These are phyloP conservation scores for Erucastrum elatum DNA, from an alignment of 345 rosid genomes.

Conservation along the genomic window DNA sequence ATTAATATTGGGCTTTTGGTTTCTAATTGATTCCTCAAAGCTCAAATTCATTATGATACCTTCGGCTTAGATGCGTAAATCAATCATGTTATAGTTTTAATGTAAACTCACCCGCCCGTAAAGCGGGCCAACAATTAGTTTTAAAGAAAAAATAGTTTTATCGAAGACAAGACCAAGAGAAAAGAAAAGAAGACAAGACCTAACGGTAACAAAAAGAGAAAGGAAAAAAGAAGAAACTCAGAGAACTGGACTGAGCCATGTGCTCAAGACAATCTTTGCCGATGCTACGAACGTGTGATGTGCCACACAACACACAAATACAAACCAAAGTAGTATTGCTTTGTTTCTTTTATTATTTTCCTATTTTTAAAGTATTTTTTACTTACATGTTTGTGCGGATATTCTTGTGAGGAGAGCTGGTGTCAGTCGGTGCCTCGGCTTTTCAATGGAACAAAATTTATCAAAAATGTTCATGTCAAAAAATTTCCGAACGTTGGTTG, in stretches of 20 bases:
- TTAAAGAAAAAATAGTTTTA: neutral
- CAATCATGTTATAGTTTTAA: no score
- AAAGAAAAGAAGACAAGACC: neutral
- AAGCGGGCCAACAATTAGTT: no score
- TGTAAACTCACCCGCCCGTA: no score
- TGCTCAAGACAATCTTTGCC: slow-evolving; percentile 38
- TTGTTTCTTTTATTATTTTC: neutral
- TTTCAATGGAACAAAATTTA: slow-evolving; percentile 13
- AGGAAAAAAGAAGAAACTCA: neutral
- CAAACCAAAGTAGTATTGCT: slow-evolving; percentile 13
- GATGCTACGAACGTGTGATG: slow-evolving; percentile 39
- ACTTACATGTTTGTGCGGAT: slow-evolving; percentile 21
- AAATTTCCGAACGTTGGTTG: slow-evolving; percentile 10
- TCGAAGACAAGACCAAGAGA: neutral
- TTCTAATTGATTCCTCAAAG: no score
- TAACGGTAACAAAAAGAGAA: slow-evolving; percentile 26
- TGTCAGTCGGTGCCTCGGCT: slow-evolving; percentile 38
- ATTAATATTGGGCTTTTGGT: no score
- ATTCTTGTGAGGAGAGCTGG: slow-evolving; percentile 26
- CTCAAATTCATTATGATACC: no score
- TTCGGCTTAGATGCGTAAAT: no score
- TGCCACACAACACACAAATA: slow-evolving; percentile 22
- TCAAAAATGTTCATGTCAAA: slow-evolving; percentile 1
- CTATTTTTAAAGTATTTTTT: neutral
- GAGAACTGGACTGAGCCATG: slow-evolving; percentile 24